Evolutionary conservation across 176 grass and related monocot species (phyloP), one percentile per base, ranked within the genome.

Genomic region (Triticum turgidum): DNA sequence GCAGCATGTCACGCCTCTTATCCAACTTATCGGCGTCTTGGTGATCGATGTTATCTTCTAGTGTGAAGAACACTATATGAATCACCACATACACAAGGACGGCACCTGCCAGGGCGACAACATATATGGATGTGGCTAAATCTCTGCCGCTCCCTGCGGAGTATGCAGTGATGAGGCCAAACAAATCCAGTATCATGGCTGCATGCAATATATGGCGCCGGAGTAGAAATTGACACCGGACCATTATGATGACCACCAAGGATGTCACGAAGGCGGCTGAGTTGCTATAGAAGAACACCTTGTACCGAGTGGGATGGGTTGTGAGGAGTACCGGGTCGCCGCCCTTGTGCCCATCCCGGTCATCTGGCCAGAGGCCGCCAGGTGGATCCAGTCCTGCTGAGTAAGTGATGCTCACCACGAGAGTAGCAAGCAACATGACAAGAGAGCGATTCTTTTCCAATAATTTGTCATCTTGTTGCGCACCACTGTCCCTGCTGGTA

Each of bases 251-350:
- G 65, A 90, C 69, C 7, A 59, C 62, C 0, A 90, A 33, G 9
- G 88, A 90, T 2, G 78, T 51, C 79, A 90, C 79, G 5, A 90
- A 87, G 2, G 88, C 88, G 0, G 44, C 81, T 0, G 83, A 78
- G 80, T 90, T 90, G 49, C 49, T 79, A 9, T 86, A 82, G 77
- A 86, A 90, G 63, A 90, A 90, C 3, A 15, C 59, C 35, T 64
- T 54, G 45, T 82, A 90, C 17, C 78, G 77, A 2, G 3, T 14
- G 0, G 39, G n/a, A 11, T 56, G 37, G 30, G 9, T 78, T 9
- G 73, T 56, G 5, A 14, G 84, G 65, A 90, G 77, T 11, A 87
- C 69, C 0, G 79, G n/a, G 51, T 80, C 74, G 0, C 73, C 74
- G 0, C 3, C n/a, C 0, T 2, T 35, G 34, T 90, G 83, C 3